Evolutionary conservation across 2,329 filamentous ascomycete species (phyloP).

Genomic region (Talaromyces sp.): DNA sequence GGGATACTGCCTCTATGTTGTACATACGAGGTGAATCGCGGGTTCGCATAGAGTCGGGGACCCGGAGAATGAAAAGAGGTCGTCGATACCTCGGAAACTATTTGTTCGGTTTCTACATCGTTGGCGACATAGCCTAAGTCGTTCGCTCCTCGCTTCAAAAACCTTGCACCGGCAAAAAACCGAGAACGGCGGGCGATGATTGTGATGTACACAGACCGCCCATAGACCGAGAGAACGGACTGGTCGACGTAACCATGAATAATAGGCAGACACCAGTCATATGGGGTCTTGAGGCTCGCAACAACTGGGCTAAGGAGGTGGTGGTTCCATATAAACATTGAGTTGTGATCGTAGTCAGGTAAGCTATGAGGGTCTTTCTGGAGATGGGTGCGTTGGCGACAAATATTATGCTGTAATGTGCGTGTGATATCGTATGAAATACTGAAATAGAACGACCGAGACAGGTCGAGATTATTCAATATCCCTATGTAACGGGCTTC

Average conservation of each 20-base stretch:
- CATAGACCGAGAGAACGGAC: conserved; percentile 77
- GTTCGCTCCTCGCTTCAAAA: conserved; percentile 90
- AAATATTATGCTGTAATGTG: conserved; percentile 88
- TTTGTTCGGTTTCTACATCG: conserved; percentile 97
- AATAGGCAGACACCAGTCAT: conserved; percentile 93
- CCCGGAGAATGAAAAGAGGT: conserved; percentile 94
- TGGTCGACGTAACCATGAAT: conserved; percentile 97
- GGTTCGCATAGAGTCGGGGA: conserved; percentile 76
- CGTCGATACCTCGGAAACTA: conserved; percentile 88
- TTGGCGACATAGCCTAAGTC: conserved; percentile 95
- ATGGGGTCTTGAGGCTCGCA: conserved; percentile 67
- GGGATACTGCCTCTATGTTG: conserved; percentile 97
- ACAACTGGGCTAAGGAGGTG: conserved; percentile 76
- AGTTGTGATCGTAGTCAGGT: conserved; percentile 75
- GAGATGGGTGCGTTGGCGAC: conserved; percentile 67
- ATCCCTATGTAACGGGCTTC: conserved; percentile 86
- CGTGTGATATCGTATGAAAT: conserved; percentile 95
- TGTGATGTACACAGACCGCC: conserved; percentile 82
- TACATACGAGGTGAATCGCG: conserved; percentile 91
- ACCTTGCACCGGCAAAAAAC: conserved; percentile 89
- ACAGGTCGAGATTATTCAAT: conserved; percentile 84
- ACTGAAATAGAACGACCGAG: conserved; percentile 93
- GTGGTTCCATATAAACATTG: conserved; percentile 98
- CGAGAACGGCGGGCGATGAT: conserved; percentile 89
- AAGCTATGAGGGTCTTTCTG: conserved; percentile 58